Conservation (phyloP, 108 stramenopile genomes). For the Chaetoceros muelleri region DNA sequence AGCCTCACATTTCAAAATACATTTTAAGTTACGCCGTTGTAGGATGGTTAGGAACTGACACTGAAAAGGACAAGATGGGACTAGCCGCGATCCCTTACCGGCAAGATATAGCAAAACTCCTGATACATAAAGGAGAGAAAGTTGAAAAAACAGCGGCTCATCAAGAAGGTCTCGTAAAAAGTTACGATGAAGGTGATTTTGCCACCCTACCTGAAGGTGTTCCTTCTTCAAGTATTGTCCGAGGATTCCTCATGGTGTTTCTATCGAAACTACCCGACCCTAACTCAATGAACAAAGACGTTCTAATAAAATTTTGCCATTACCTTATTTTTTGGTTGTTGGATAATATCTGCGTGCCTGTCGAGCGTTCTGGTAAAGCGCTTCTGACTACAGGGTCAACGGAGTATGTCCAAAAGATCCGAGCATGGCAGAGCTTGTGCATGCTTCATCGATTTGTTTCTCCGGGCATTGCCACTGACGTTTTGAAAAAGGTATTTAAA, state of each 20-base stretch:
- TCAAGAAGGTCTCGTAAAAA: conserved; percentile 11
- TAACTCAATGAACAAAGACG: conserved; percentile 24
- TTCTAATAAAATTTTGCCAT: conserved; percentile 47
- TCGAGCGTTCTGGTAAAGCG: conserved; percentile 14
- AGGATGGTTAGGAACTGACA: conserved; percentile 49
- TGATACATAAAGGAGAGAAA: conserved; percentile 63
- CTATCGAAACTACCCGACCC: conserved; percentile 48
- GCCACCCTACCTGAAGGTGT: conserved; percentile 20
- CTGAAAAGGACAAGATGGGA: conserved; percentile 17
- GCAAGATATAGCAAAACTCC: conserved; percentile 52
- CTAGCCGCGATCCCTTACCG: conserved; percentile 61
- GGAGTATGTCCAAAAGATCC: conserved; percentile 52
- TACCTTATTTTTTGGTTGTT: conserved; percentile 44
- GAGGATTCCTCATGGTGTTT: conserved; percentile 60
- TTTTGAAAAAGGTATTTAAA: conserved; percentile 35
- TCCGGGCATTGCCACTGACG: conserved; percentile 37
- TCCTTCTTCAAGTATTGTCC: conserved; percentile 41
- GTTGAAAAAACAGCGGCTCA: conserved; percentile 45
- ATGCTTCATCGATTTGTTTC: conserved; percentile 61
- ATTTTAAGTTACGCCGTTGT: conserved; percentile 43
- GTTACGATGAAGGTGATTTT: conserved; percentile 3
- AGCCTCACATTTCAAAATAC: conserved; percentile 42
- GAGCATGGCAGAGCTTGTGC: conserved; percentile 78
- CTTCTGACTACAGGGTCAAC: conserved; percentile 57
- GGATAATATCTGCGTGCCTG: conserved; percentile 29